A percentile compares a stretch with the other conserved stretches of the same genome.
phyloP scores from a whole-genome alignment of 2,329 filamentous ascomycete genomes.

The Byssothecium circinans region DNA sequence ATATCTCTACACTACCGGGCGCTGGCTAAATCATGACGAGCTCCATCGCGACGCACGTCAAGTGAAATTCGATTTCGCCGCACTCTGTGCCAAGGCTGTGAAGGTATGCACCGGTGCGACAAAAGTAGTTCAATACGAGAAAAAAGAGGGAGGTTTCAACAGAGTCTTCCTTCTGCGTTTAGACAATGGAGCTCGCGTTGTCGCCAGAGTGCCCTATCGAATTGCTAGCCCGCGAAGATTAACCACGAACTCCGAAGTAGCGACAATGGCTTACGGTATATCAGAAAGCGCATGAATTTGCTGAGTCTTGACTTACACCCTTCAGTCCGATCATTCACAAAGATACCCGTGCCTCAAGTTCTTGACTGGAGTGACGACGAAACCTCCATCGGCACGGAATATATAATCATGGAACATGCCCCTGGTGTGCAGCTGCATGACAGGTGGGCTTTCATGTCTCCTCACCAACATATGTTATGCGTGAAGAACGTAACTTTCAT shows the following conservation, averaged over 20 bases:
- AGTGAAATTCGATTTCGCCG: constrained; percentile 43
- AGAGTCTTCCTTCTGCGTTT: constrained; percentile 39
- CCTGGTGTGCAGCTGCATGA: constrained; percentile 35
- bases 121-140: constrained; percentile 37
- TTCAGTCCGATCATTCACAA: constrained; percentile 39
- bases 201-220: constrained; percentile 45
- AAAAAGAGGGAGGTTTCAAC: constrained; percentile 49
- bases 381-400: constrained; percentile 32
- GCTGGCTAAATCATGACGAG: constrained; percentile 41
- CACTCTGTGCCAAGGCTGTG: constrained; percentile 40
- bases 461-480: constrained; percentile 36
- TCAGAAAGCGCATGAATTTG: constrained; percentile 6
- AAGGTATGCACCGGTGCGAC: constrained; percentile 38
- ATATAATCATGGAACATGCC: constrained; percentile 42
- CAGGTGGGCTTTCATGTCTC: constrained; percentile 33
- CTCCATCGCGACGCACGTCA: constrained; percentile 37
- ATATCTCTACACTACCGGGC: not conserved
- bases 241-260: constrained; percentile 47
- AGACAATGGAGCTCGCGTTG: constrained; percentile 42
- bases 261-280: constrained; percentile 47
- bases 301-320: not conserved
- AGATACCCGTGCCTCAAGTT: constrained; percentile 45
- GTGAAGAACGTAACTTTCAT: constrained; percentile 29
- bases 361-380: constrained; percentile 46
- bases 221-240: constrained; percentile 41